Evolutionary conservation across 768 basidiomycete species (phyloP).

Genomic region (Fibroporia radiculosa): DNA sequence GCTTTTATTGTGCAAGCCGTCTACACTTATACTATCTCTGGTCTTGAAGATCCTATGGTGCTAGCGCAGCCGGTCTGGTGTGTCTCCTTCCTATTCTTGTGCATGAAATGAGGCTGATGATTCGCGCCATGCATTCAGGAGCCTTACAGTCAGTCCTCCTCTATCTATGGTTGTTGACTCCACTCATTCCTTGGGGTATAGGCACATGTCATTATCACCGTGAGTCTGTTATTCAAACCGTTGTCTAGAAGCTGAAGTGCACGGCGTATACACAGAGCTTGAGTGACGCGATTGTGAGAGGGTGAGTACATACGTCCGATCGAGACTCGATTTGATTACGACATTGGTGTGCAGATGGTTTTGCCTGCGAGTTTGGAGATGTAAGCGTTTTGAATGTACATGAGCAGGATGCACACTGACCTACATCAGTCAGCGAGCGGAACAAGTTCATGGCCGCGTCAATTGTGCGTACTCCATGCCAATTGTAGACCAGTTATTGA

Average conservation of each 20-base stretch:
- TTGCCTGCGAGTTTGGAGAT: background rate
- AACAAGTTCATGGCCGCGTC: background rate
- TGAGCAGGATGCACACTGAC: no score
- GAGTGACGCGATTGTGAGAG: slow-evolving; percentile 1
- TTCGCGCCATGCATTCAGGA: slow-evolving; percentile 2
- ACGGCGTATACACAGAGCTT: background rate
- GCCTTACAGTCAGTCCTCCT: slow-evolving; percentile 1
- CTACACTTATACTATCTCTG: slow-evolving; percentile 5
- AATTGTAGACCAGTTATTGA: no score
- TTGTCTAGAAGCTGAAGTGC: no score
- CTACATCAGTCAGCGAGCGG: background rate
- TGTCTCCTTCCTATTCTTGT: background rate
- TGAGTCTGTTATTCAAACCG: slow-evolving; percentile 1
- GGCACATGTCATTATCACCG: slow-evolving; percentile 10
- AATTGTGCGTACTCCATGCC: no score
- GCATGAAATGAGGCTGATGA: no score
- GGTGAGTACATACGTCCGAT: background rate
- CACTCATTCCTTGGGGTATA: background rate
- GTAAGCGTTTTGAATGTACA: background rate
- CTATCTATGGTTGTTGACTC: background rate
- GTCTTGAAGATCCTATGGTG: background rate
- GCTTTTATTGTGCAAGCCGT: slow-evolving; percentile 14
- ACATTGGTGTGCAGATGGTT: background rate
- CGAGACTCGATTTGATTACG: background rate
- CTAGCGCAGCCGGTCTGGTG: slow-evolving; percentile 8